Conservation (phyloP, 2,329 filamentous ascomycete genomes). For the Alternaria sp. region DNA sequence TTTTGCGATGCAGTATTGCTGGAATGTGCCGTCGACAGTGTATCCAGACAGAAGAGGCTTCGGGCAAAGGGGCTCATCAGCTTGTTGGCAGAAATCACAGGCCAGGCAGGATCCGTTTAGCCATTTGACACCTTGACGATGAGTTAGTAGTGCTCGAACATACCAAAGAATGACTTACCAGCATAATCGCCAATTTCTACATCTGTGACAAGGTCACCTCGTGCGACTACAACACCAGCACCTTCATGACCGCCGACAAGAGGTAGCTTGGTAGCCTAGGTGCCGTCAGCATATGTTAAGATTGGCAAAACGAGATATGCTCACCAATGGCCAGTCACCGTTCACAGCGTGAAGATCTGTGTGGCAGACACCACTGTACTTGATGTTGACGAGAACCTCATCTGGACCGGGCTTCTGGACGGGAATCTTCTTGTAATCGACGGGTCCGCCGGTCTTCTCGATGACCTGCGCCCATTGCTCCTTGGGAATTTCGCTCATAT, state of each 20-base stretch:
- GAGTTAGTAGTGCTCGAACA: conserved; percentile 1
- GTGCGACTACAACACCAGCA: conserved; percentile 83
- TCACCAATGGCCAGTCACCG: conserved; percentile 83
- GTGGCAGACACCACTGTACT: conserved; percentile 90
- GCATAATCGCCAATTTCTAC: conserved; percentile 82
- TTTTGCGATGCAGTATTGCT: conserved; percentile 90
- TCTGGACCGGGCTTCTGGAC: conserved; percentile 83
- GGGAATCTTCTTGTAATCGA: conserved; percentile 81
- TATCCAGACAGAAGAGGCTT: conserved; percentile 83
- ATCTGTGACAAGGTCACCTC: conserved; percentile 78
- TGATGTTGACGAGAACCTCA: conserved; percentile 91
- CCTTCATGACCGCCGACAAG: conserved; percentile 83
- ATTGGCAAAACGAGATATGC: conserved; percentile 1
- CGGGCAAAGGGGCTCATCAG: conserved; percentile 84
- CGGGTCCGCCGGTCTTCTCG: conserved; percentile 77
- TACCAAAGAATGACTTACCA: conserved; percentile 46
- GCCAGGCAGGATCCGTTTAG: conserved; percentile 85
- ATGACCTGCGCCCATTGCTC: conserved; percentile 94
- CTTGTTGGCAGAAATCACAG: conserved; percentile 83
- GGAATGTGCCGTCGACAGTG: conserved; percentile 92
- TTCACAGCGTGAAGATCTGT: conserved; percentile 84
- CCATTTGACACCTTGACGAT: conserved; percentile 75
- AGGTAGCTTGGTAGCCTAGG: conserved; percentile 74
- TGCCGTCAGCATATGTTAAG: conserved; percentile 22
- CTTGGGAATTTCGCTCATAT: conserved; percentile 71